Evolutionary conservation across 345 rosid species (phyloP).

Genomic region (Rubroshorea leprosula): DNA sequence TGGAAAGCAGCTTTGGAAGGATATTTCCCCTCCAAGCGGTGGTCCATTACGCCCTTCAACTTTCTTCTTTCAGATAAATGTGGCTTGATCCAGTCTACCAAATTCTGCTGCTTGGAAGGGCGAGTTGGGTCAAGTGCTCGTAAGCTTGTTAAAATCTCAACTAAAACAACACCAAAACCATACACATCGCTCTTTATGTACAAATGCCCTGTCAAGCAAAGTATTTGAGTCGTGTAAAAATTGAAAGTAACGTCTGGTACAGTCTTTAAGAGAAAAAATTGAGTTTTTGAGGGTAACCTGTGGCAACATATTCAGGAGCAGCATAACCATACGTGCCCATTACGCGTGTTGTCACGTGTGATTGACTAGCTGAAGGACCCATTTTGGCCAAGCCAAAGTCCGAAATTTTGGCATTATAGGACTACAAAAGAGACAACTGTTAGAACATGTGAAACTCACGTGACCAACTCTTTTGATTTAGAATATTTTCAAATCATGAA

Average conservation of each 20-base stretch:
- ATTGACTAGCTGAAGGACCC: slow-evolving; percentile 95
- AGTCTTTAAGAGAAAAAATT: neutral
- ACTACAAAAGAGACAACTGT: slow-evolving; percentile 35
- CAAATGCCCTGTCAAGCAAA: slow-evolving; percentile 64
- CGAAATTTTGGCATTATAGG: slow-evolving; percentile 77
- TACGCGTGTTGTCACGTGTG: slow-evolving; percentile 90
- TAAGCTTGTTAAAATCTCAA: slow-evolving; percentile 77
- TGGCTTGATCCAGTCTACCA: slow-evolving; percentile 87
- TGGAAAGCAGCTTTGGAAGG: slow-evolving; percentile 61
- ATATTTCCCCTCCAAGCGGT: slow-evolving; percentile 68
- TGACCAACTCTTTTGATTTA: neutral
- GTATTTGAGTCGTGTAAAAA: slow-evolving; percentile 7
- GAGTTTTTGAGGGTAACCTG: slow-evolving; percentile 42
- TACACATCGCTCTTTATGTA: slow-evolving; percentile 94
- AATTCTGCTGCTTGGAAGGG: slow-evolving; percentile 59
- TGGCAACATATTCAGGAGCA: slow-evolving; percentile 96
- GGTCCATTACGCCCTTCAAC: slow-evolving; percentile 63
- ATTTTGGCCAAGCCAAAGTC: slow-evolving; percentile 93
- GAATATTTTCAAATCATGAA: neutral
- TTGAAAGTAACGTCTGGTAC: neutral
- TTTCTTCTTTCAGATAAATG: slow-evolving; percentile 60
- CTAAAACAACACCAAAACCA: slow-evolving; percentile 87
- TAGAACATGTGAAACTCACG: slow-evolving; percentile 5
- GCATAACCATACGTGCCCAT: slow-evolving; percentile 96
- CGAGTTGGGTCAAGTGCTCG: slow-evolving; percentile 80